Evolutionary conservation across 2,329 filamentous ascomycete species (phyloP).

Genomic region (Stylonectria norvegica): DNA sequence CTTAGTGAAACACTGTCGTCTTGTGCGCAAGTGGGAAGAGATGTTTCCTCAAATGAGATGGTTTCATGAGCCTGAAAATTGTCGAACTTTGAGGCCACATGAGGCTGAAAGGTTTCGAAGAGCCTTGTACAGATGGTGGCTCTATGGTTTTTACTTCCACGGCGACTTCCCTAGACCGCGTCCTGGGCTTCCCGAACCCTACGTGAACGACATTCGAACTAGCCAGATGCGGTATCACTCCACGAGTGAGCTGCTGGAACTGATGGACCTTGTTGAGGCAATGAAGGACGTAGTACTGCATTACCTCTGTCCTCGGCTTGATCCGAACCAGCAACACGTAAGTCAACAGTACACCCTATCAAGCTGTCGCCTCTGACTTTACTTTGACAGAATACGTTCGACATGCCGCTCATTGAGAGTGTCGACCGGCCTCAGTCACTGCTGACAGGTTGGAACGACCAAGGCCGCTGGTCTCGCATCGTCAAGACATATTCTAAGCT

Average conservation of each 20-base stretch:
- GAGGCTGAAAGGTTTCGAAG: conserved; percentile 48
- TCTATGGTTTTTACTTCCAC: conserved; percentile 52
- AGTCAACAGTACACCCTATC: conserved; percentile 11
- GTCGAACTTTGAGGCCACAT: conserved; percentile 40
- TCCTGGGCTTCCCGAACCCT: conserved; percentile 36
- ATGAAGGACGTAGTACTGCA: conserved; percentile 43
- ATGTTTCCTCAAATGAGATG: conserved; percentile 44
- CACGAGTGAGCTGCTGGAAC: conserved; percentile 42
- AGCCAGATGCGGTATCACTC: conserved; percentile 44
- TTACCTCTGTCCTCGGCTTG: conserved; percentile 45
- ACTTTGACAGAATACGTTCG: conserved; percentile 14
- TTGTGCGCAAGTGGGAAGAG: conserved; percentile 39
- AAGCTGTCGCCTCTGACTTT: conserved; percentile 5
- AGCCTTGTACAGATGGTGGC: conserved; percentile 53
- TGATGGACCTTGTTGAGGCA: conserved; percentile 44
- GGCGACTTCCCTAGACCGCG: conserved; percentile 39
- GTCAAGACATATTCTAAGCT: conserved; percentile 49
- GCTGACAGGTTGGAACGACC: conserved; percentile 34
- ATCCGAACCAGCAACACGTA: conserved; percentile 36
- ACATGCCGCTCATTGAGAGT: conserved; percentile 22
- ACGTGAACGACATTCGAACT: conserved; percentile 39
- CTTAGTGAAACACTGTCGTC: conserved; percentile 33
- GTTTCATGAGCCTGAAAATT: conserved; percentile 44
- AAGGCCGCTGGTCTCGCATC: conserved; percentile 37
- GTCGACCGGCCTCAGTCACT: conserved; percentile 30